These are phyloP conservation scores for Tylopilus rubrobrunneus DNA, from an alignment of 768 basidiomycete species.

Conservation along the genomic window DNA sequence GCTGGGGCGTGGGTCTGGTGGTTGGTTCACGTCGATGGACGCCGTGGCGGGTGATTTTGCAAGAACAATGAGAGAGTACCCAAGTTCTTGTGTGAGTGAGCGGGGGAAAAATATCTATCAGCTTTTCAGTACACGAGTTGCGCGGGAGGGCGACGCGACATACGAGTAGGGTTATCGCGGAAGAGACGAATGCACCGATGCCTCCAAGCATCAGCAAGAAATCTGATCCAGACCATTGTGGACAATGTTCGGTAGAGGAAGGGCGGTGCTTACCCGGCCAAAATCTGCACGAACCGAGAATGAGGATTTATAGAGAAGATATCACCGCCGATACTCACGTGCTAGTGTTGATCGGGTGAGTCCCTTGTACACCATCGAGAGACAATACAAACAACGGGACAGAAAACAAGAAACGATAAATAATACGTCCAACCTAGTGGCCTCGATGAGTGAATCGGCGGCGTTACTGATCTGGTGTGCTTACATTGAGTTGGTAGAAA, in stretches of 20 bases:
- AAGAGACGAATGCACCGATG: slow-evolving; percentile 75
- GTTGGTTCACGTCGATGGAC: slow-evolving; percentile 20
- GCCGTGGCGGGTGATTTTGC: slow-evolving; percentile 28
- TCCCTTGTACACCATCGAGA: slow-evolving; percentile 54
- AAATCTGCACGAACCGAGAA: slow-evolving; percentile 39
- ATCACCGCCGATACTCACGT: slow-evolving; percentile 42
- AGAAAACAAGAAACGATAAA: slow-evolving; percentile 74
- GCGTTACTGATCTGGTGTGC: slow-evolving; percentile 24
- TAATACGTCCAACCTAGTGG: slow-evolving; percentile 58
- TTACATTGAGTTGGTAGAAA: slow-evolving; percentile 76
- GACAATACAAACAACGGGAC: slow-evolving; percentile 65
- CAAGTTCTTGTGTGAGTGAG: slow-evolving; percentile 60
- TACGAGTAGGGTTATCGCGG: slow-evolving; percentile 76
- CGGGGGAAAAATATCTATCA: slow-evolving; percentile 75
- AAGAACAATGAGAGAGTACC: slow-evolving; percentile 43
- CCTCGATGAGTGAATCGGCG: not conserved
- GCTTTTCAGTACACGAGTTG: not conserved
- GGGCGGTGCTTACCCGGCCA: slow-evolving; percentile 46
- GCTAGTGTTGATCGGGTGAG: slow-evolving; percentile 48
- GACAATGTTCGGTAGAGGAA: not conserved
- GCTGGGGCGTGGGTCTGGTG: slow-evolving; percentile 10
- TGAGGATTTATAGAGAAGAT: slow-evolving; percentile 1
- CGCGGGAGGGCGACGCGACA: slow-evolving; percentile 20
- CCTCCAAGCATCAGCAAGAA: slow-evolving; percentile 68
- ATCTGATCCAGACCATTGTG: slow-evolving; percentile 37